These are phyloP conservation scores for Cytospora leucostoma DNA, from an alignment of 2,329 filamentous ascomycete genomes.

Conservation along the genomic window DNA sequence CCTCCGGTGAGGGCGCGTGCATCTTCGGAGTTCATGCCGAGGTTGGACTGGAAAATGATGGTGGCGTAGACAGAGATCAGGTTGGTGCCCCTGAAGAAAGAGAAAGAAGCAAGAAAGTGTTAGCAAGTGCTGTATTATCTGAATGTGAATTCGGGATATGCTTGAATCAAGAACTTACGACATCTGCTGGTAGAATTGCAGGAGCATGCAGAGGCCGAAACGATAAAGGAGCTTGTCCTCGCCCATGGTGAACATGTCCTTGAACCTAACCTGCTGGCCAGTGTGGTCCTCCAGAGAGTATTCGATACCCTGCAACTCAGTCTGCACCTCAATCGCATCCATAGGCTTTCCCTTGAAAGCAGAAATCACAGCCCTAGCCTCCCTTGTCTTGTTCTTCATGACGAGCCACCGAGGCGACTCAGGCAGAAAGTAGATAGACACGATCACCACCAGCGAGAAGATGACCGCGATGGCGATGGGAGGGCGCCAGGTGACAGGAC, in stretches of 20 bases:
- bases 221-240: constrained; percentile 53
- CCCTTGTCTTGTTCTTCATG: constrained; percentile 22
- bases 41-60: constrained; percentile 44
- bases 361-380: constrained; percentile 26
- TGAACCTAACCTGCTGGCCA: constrained; percentile 40
- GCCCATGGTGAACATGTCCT: constrained; percentile 50
- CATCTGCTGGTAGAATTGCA: constrained; percentile 55
- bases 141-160: neutral
- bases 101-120: neutral
- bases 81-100: constrained; percentile 41
- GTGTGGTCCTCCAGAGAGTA: constrained; percentile 37
- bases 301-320: constrained; percentile 26
- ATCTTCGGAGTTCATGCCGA: constrained; percentile 41
- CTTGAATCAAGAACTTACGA: constrained; percentile 28
- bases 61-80: constrained; percentile 50
- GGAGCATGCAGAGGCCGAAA: constrained; percentile 50
- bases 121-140: neutral
- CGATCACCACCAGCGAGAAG: constrained; percentile 25
- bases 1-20: constrained; percentile 48
- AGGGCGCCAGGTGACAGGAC: constrained; percentile 29
- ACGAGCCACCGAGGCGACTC: constrained; percentile 30
- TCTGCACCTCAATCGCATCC: constrained; percentile 25
- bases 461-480: constrained; percentile 26
- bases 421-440: constrained; percentile 26
- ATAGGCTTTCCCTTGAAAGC: constrained; percentile 27